Evolutionary conservation across 352 stramenopile species (phyloP).

Genomic region (Phytophthora boehmeriae): DNA sequence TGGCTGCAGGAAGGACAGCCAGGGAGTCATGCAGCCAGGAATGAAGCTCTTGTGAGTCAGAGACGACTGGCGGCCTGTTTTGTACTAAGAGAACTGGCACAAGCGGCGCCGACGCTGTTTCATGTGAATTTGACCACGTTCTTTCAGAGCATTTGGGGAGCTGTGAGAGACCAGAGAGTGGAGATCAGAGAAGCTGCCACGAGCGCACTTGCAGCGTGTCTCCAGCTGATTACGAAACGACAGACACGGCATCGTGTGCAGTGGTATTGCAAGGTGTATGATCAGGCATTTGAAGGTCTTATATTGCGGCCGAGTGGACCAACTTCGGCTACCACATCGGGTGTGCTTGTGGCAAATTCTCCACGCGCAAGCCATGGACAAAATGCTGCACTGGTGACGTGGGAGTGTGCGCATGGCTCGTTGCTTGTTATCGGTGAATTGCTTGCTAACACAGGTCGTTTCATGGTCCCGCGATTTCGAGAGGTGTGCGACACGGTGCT

Average conservation of each 20-base stretch:
- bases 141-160: slow-evolving; percentile 92
- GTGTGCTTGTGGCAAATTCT: slow-evolving; percentile 6
- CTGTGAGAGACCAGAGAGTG: slow-evolving; percentile 71
- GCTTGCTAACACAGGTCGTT: slow-evolving; percentile 94
- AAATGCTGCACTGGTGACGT: slow-evolving; percentile 38
- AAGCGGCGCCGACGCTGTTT: slow-evolving; percentile 89
- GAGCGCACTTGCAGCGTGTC: slow-evolving; percentile 83
- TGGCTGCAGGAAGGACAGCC: slow-evolving; percentile 70
- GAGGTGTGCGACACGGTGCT: slow-evolving; percentile 95
- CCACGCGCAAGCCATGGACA: slow-evolving; percentile 12
- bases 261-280: slow-evolving; percentile 93
- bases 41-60: slow-evolving; percentile 81
- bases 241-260: slow-evolving; percentile 87
- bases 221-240: slow-evolving; percentile 85
- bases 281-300: slow-evolving; percentile 88
- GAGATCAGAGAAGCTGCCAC: slow-evolving; percentile 87
- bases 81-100: slow-evolving; percentile 87
- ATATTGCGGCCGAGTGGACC: slow-evolving; percentile 21
- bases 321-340: slow-evolving; percentile 13
- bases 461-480: slow-evolving; percentile 97
- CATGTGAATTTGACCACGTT: slow-evolving; percentile 92
- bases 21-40: slow-evolving; percentile 29
- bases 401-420: slow-evolving; percentile 93
- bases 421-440: slow-evolving; percentile 95
- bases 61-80: slow-evolving; percentile 80